phyloP scores from a whole-genome alignment of 2,329 filamentous ascomycete genomes.

The Rutstroemia sp. region DNA sequence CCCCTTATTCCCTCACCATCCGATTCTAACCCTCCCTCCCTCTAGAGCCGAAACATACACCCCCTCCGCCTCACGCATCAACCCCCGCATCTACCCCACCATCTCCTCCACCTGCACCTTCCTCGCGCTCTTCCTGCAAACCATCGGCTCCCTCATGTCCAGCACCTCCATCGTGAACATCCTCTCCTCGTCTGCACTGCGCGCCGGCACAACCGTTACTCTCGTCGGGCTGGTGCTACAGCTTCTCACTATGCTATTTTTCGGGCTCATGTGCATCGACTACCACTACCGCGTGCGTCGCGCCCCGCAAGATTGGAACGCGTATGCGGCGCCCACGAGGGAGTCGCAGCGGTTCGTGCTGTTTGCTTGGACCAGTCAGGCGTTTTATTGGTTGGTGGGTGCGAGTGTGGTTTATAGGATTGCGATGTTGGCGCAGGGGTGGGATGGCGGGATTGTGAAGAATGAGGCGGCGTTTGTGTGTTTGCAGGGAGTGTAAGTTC shows the following conservation, averaged over 20 bases:
- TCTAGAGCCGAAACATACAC: not conserved
- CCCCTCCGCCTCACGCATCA: not conserved
- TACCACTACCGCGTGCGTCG: not conserved
- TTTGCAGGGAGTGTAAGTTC: conserved; percentile 1
- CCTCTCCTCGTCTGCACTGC: not conserved
- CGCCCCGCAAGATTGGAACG: not conserved
- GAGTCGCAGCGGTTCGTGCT: not conserved
- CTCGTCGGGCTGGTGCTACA: not conserved
- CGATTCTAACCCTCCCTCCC: not conserved
- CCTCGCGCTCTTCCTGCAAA: not conserved
- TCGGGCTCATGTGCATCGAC: not conserved
- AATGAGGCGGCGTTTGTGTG: conserved; percentile 2
- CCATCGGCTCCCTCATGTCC: not conserved
- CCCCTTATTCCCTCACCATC: not conserved
- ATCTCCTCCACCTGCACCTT: not conserved
- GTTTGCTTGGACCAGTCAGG: not conserved
- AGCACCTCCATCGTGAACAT: not conserved
- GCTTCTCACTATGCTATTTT: not conserved
- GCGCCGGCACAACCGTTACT: not conserved
- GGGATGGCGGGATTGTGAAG: not conserved
- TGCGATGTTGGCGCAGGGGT: not conserved
- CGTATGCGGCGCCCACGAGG: not conserved
- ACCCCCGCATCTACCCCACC: not conserved
- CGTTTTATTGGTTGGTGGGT: not conserved
- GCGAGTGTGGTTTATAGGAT: not conserved